These are phyloP conservation scores for Rhytidhysteron rufulum DNA, from an alignment of 2,329 filamentous ascomycete species.

Conservation along the genomic window DNA sequence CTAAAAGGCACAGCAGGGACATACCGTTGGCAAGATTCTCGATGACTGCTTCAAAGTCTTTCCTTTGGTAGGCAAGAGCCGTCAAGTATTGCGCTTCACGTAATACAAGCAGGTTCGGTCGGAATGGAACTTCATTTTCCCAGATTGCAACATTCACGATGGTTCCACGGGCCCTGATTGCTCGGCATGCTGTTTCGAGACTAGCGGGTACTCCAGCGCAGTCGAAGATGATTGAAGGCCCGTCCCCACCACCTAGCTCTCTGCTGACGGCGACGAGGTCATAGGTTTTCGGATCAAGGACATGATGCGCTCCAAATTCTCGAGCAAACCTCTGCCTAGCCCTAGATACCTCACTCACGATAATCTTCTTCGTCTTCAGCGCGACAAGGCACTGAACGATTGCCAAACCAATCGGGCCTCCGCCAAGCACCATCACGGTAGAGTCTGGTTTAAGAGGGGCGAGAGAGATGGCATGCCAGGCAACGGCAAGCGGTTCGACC, in stretches of 20 bases:
- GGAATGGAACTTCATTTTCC: conserved; percentile 53
- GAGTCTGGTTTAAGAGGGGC: conserved; percentile 46
- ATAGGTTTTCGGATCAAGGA: conserved; percentile 51
- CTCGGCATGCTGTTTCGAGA: conserved; percentile 40
- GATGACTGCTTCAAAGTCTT: conserved; percentile 58
- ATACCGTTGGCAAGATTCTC: conserved; percentile 41
- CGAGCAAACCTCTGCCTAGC: conserved; percentile 50
- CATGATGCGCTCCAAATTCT: conserved; percentile 53
- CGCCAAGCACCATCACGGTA: conserved; percentile 55
- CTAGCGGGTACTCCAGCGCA: conserved; percentile 57
- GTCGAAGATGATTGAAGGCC: conserved; percentile 59
- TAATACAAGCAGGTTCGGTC: conserved; percentile 53
- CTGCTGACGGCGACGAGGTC: conserved; percentile 46
- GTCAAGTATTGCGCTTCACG: conserved; percentile 52
- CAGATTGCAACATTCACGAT: conserved; percentile 65
- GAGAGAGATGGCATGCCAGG: conserved; percentile 59
- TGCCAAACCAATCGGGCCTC: conserved; percentile 60
- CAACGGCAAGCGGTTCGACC: conserved; percentile 61
- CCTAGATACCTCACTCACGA: conserved; percentile 54
- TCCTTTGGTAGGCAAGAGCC: conserved; percentile 47
- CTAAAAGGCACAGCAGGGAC: conserved; percentile 1
- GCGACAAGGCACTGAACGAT: conserved; percentile 57
- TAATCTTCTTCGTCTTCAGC: conserved; percentile 51
- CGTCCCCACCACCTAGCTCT: conserved; percentile 47
- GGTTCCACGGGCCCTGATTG: conserved; percentile 52